phyloP scores from a whole-genome alignment of 805 yeast genomes.

The Kluyveromyces lactis region DNA sequence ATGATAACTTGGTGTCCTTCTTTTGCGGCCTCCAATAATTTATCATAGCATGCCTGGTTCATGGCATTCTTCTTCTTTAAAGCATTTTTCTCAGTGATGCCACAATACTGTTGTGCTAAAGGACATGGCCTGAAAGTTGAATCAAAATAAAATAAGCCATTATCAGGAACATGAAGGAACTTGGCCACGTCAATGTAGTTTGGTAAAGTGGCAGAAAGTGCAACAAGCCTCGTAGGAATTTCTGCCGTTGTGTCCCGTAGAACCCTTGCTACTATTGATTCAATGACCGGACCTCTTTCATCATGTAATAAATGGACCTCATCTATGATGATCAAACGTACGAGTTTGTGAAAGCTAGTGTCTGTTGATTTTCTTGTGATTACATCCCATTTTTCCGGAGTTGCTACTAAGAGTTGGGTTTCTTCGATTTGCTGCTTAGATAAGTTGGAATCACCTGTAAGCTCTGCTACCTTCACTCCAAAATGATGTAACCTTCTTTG shows the following conservation, averaged over 20 bases:
- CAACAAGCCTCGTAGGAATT: slow-evolving; percentile 60
- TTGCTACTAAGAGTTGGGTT: slow-evolving; percentile 80
- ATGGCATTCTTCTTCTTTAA: slow-evolving; percentile 70
- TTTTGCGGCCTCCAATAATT: slow-evolving; percentile 52
- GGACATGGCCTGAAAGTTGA: slow-evolving; percentile 88
- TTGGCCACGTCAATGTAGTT: slow-evolving; percentile 80
- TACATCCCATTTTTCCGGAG: slow-evolving; percentile 98
- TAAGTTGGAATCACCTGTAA: slow-evolving; percentile 83
- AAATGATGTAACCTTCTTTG: slow-evolving; percentile 54
- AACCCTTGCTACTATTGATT: slow-evolving; percentile 75
- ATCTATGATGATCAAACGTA: slow-evolving; percentile 71
- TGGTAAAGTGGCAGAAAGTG: slow-evolving; percentile 88
- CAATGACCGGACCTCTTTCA: slow-evolving; percentile 91
- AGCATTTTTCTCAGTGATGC: slow-evolving; percentile 77
- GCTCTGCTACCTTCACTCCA: slow-evolving; percentile 70
- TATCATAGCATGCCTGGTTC: slow-evolving; percentile 86
- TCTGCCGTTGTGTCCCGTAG: slow-evolving; percentile 36
- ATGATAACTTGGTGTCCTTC: slow-evolving; percentile 74
- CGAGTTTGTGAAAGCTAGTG: slow-evolving; percentile 52
- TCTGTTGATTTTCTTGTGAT: slow-evolving; percentile 77
- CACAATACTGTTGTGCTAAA: slow-evolving; percentile 76
- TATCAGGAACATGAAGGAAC: slow-evolving; percentile 58
- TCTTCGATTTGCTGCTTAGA: slow-evolving; percentile 66
- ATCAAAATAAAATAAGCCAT: slow-evolving; percentile 74
- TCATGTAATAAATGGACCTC: slow-evolving; percentile 92